Base-by-base conservation (phyloP, 2,329 filamentous ascomycete species). In the Paracoccidioides lutzii region DNA sequence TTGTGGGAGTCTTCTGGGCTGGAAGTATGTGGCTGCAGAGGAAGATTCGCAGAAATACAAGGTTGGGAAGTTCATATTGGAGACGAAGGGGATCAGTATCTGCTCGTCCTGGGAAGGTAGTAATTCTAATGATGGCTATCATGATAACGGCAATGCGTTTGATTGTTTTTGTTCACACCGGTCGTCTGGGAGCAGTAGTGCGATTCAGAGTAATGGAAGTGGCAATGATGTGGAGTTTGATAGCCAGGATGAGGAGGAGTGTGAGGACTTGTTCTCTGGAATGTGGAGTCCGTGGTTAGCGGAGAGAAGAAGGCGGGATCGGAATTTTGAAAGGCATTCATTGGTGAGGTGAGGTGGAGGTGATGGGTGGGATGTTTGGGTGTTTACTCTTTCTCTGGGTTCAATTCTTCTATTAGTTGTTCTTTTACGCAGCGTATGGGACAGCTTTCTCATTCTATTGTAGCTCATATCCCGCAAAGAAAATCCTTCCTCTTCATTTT, bases 1-100 rank as follows among this genome's bases (percentile, higher is more conserved):
- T 49, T 84, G 81, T 59, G 78, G 76, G 2, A 76, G 65, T 54
- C 74, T 81, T 40, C 63, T 84, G 22, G 81, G 81, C 2, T 84
- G 81, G 81, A 84, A 84, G 66, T 84, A 84, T 62, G 76, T 84
- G 30, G 74, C 76, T 22, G 81, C 81, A 0, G 79, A 81, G 57
- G 80, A 84, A 60, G 80, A 83, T 57, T 71, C 67, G 9, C 81
- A 84, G 67, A 71, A 75, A 55, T 84, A 84, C 63, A 84, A 84
- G 63, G 78, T 84, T 2, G 81, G 81, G n/a, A 84, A 83, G 64
- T 84, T 80, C 60, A 84, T 84, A 33, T 66, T 84, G 33, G 81
- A 84, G 66, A 82, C 80, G 45, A 80, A 77, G 66, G 71, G 76
- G 54, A 76, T 81, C 7, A 75, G 73, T 30, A 68, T 73, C 35